Evolutionary conservation across 495 filamentous ascomycete species (phyloP).

Genomic region (Hypoxylon intermedium): DNA sequence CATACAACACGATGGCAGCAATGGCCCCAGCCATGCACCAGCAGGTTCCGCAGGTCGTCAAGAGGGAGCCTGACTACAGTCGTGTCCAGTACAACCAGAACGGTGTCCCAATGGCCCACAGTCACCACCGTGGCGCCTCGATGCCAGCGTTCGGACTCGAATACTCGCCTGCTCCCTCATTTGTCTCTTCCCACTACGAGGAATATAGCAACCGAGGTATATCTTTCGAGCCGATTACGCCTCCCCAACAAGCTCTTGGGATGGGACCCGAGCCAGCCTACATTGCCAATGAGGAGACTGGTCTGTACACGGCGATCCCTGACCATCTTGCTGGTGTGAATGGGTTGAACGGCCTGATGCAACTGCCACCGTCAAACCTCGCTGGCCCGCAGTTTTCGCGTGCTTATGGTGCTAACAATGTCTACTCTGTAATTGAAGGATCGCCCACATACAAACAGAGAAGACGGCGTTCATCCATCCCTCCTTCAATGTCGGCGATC

Average conservation of each 20-base stretch:
- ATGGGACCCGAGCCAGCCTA: conserved; percentile 89
- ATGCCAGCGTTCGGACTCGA: conserved; percentile 95
- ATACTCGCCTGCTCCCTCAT: conserved; percentile 96
- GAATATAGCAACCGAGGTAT: conserved; percentile 96
- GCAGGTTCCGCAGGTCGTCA: conserved; percentile 73
- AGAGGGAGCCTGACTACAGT: conserved; percentile 78
- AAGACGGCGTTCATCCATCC: conserved; percentile 87
- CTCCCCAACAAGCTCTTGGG: conserved; percentile 83
- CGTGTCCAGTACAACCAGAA: conserved; percentile 88
- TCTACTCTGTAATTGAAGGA: conserved; percentile 95
- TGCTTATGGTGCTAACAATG: conserved; percentile 74
- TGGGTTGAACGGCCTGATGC: conserved; percentile 83
- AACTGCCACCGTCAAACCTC: conserved; percentile 86
- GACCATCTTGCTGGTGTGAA: conserved; percentile 67
- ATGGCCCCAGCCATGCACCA: conserved; percentile 67
- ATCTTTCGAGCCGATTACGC: conserved; percentile 95
- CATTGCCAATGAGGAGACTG: conserved; percentile 96
- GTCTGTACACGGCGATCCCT: conserved; percentile 91
- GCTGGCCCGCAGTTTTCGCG: conserved; percentile 78
- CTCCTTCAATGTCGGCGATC: conserved; percentile 71
- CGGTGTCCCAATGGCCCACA: conserved; percentile 79
- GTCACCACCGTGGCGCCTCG: conserved; percentile 90
- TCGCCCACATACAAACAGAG: conserved; percentile 99
- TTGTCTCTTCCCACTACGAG: conserved; percentile 94
- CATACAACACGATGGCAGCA: conserved; percentile 69